These are phyloP conservation scores for Suhomyces xylopsoci DNA, from an alignment of 805 yeast genomes.

Conservation along the genomic window DNA sequence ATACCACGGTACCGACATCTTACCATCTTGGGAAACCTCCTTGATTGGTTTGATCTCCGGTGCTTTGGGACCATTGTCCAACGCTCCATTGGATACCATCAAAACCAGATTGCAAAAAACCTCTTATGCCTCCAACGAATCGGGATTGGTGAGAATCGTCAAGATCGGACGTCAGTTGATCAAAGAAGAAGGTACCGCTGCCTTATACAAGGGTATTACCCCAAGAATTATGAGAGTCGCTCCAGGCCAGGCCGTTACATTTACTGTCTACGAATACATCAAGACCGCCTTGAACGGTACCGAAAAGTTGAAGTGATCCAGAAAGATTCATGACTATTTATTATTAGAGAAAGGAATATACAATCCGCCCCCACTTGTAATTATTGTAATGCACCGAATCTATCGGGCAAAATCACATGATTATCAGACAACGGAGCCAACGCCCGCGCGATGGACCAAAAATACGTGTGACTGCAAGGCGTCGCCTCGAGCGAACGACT, in stretches of 20 bases:
- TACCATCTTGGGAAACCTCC: constrained; percentile 95
- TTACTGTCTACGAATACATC: constrained; percentile 91
- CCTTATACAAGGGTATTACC: constrained; percentile 90
- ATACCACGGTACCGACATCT: constrained; percentile 51
- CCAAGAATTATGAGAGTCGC: constrained; percentile 99
- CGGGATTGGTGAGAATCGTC: constrained; percentile 73
- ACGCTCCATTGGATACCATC: constrained; percentile 96
- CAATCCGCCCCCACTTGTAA: not conserved
- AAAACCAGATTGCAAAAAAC: constrained; percentile 96
- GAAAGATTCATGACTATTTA: not conserved
- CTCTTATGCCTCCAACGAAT: constrained; percentile 60
- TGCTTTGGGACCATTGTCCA: constrained; percentile 96
- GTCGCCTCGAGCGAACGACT: constrained; percentile 24
- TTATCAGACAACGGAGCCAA: not conserved
- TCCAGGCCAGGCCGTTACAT: constrained; percentile 98
- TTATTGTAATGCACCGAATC: not conserved
- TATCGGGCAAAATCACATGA: not conserved
- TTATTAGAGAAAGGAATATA: not conserved
- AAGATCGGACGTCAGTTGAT: constrained; percentile 79
- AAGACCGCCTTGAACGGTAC: constrained; percentile 54
- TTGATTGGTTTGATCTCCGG: constrained; percentile 88
- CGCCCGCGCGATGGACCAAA: constrained; percentile 4
- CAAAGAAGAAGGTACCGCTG: constrained; percentile 75
- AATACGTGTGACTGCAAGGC: constrained; percentile 21
- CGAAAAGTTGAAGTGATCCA: constrained; percentile 14